A percentile compares a stretch with the other conserved stretches of the same genome.
Conservation (phyloP, 805 yeast genomes). For the Kodamaea laetipori region DNA sequence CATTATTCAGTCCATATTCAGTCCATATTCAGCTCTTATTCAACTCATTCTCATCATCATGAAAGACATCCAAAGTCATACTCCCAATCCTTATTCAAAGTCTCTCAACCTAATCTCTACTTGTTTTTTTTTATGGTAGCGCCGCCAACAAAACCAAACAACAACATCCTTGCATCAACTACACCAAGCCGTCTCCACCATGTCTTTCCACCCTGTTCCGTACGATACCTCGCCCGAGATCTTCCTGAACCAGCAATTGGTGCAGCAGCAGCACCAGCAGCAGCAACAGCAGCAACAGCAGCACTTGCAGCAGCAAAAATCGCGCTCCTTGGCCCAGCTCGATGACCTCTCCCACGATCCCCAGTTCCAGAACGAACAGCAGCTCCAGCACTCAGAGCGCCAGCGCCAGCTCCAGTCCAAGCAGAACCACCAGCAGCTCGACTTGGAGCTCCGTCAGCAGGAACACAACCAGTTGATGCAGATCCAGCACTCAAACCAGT, state of each 20-base stretch:
- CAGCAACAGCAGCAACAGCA: constrained; percentile 12
- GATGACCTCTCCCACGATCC: constrained; percentile 1
- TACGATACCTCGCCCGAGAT: constrained; percentile 5
- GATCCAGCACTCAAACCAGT: constrained; percentile 4
- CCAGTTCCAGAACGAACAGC: constrained; percentile 6
- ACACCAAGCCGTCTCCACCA: not conserved
- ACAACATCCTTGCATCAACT: constrained; percentile 5
- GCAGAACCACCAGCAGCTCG: constrained; percentile 13
- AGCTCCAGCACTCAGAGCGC: constrained; percentile 11
- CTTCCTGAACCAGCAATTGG: constrained; percentile 9
- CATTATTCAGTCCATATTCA: too few species aligned
- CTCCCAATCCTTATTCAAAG: too few species aligned
- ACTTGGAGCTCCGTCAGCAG: constrained; percentile 10
- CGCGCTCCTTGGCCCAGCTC: constrained; percentile 1
- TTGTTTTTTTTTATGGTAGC: too few species aligned
- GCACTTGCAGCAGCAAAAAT: constrained; percentile 10
- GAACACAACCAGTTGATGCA: constrained; percentile 11
- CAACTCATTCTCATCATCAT: too few species aligned
- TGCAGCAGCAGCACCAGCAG: constrained; percentile 12
- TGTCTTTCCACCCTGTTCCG: constrained; percentile 11
- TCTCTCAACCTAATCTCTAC: too few species aligned
- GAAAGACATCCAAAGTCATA: too few species aligned
- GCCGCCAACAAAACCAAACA: not conserved
- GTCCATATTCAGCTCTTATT: too few species aligned
- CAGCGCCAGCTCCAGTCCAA: constrained; percentile 11